Base-by-base conservation (phyloP, 768 basidiomycete genomes). In the Agaricus sinodeliciosus region DNA sequence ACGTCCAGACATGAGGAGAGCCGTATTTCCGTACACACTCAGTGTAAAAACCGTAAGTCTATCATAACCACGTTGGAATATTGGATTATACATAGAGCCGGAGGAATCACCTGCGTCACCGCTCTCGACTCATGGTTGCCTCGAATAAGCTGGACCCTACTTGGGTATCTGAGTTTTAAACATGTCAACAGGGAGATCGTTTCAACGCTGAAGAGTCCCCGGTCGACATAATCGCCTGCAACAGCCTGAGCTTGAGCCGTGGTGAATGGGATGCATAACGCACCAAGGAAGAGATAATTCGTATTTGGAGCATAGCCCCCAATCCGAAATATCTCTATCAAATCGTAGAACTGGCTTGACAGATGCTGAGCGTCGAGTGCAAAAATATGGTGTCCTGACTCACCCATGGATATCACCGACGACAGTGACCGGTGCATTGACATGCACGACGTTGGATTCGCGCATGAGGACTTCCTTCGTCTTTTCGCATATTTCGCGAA, bases 321-420 rank as follows among this genome's bases (percentile, higher is more conserved):
- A 82, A 99, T 98, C 46, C 94, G 84, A 64, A 99, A 99, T 65
- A 97, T 97, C 70, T 99, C 95, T 68, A 98, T 90, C 61, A 99
- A 80, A 75, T 99, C 95, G 74, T 98, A 95, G 71, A 99, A 99
- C 80, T 99, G 95, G 55, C 95, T 96, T 82, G 69, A 58, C n/a
- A 63, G 60, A 60, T 58, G 63, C 69, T 76, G 60, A 72, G 67
- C 60, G 58, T 54, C 50, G 26, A 34, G 54, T 54, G 48, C 41
- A 46, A 44, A 18, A 27, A 40, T 31, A 51, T 48, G 2, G 44
- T 49, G 39, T 50, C 35, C 56, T 60, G 63, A 73, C 90, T 79
- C 72, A 96, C 94, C 94, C 96, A 67, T 99, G 96, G 45, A 99
- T 98, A 67, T 99, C 96, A 48, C 96, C 96, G 36, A 98, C 96